Conservation (phyloP, 2,329 filamentous ascomycete species). For the Hypoxylon sp. region DNA sequence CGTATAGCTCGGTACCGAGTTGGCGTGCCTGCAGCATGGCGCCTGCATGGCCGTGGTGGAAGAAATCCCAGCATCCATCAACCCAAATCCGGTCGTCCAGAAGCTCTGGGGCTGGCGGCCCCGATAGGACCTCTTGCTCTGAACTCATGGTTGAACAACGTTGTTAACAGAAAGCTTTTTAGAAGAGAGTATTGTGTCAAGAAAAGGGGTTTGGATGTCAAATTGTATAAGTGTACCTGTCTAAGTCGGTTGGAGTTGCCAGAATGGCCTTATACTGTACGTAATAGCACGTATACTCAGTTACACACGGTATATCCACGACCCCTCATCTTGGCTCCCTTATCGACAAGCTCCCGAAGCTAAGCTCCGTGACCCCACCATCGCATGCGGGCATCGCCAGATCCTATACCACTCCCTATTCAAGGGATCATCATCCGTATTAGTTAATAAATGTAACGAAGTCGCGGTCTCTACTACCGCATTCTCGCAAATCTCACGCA, state of each 20-base stretch:
- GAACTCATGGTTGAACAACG: constrained; percentile 40
- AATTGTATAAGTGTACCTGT: not conserved
- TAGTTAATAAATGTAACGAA: constrained; percentile 12
- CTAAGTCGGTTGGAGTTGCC: constrained; percentile 16
- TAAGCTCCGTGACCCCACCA: constrained; percentile 38
- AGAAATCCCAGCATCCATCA: constrained; percentile 99
- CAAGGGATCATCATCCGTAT: constrained; percentile 13
- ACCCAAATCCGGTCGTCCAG: constrained; percentile 90
- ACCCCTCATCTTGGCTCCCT: constrained; percentile 37
- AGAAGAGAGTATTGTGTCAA: not conserved
- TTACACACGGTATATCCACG: constrained; percentile 12
- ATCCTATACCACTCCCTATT: not conserved
- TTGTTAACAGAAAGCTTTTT: not conserved
- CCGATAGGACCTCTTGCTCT: constrained; percentile 48
- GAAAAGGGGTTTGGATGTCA: constrained; percentile 7
- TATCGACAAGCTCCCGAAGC: constrained; percentile 37
- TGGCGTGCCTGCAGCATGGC: constrained; percentile 96
- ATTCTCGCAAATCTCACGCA: not conserved
- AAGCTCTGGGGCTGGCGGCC: constrained; percentile 64
- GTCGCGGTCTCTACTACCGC: not conserved
- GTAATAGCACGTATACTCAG: not conserved
- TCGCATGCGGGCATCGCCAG: constrained; percentile 25
- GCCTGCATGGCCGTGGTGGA: constrained; percentile 97
- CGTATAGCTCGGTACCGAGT: constrained; percentile 87
- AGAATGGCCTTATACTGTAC: not conserved